These are phyloP conservation scores for Talaromyces stipitatus DNA, from an alignment of 495 filamentous ascomycete species.

Conservation along the genomic window DNA sequence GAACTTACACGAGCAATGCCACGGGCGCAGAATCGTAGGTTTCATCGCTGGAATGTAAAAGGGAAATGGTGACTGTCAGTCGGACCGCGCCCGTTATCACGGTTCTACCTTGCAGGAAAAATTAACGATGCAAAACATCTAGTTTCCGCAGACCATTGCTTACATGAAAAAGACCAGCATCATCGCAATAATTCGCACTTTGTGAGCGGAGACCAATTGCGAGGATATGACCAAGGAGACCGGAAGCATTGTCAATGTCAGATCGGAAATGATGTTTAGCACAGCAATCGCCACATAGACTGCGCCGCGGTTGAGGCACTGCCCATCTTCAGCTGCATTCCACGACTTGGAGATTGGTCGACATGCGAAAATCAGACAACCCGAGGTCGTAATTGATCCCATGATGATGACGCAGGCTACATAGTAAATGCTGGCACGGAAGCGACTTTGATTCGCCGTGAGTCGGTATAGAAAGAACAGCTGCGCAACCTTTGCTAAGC, in stretches of 20 bases:
- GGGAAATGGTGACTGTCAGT: neutral
- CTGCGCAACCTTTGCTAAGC: neutral
- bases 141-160: neutral
- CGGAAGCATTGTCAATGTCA: conserved; percentile 40
- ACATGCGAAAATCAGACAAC: conserved; percentile 17
- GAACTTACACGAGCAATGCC: neutral
- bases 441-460: neutral
- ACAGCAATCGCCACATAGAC: conserved; percentile 38
- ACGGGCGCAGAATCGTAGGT: neutral
- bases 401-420: neutral
- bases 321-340: conserved; percentile 24
- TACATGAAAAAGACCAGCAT: neutral
- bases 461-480: neutral
- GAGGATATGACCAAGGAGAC: neutral
- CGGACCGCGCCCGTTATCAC: neutral
- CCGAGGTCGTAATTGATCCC: neutral
- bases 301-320: conserved; percentile 39
- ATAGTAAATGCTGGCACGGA: neutral
- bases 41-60: neutral
- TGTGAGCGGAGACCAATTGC: neutral
- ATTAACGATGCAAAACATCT: neutral
- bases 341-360: conserved; percentile 41
- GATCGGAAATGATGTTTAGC: conserved; percentile 44
- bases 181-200: neutral
- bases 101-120: neutral